Evolutionary conservation across 345 rosid genomes (phyloP), one percentile per base, ranked within the genome.

Genomic region (Gossypium herbaceum): DNA sequence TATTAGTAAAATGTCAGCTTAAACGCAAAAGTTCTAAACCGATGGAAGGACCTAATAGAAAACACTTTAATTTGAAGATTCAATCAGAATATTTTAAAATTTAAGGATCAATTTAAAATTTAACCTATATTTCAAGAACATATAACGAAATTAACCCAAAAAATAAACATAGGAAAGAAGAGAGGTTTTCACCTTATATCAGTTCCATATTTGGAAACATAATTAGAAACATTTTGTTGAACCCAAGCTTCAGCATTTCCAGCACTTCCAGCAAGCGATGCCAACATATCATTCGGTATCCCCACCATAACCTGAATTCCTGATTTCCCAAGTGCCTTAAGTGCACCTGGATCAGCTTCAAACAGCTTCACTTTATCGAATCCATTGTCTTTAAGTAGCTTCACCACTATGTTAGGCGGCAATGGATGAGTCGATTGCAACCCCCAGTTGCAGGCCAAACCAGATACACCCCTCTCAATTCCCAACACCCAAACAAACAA

Each of bases 301-400:
- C 99, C 99, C 3, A 95, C 90, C 97, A 93, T 93, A 55, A 93
- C 97, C 39, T 93, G 88, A 39, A 90, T 95, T 60, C 96, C 98
- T 1, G 99, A 95, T 44, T 79, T 86, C 7, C 94, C 98, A 0
- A 95, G 87, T 45, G 99, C 99, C 66, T 79, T 88, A 13, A 93
- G 88, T 20, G 94, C 91, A 17, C 78, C 86, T 24, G 94, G 85
- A 75, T 95, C 96, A 65, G 99, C 99, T 84, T 91, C 97, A 34
- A 93, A 93, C 12, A 93, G 83, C 82, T 95, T 93, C 79, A 93
- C 98, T 76, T 93, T 95, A 58, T 87, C 64, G 78, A 95, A 95
- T 6, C 97, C 97, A 62, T 91, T 93, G 25, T 91, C 97, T 44
- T 81, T 90, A 75, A 91, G 77, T 61, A 95, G 88, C 75, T 76